Conservation (phyloP, 495 filamentous ascomycete genomes). For the Tuber magnatum region DNA sequence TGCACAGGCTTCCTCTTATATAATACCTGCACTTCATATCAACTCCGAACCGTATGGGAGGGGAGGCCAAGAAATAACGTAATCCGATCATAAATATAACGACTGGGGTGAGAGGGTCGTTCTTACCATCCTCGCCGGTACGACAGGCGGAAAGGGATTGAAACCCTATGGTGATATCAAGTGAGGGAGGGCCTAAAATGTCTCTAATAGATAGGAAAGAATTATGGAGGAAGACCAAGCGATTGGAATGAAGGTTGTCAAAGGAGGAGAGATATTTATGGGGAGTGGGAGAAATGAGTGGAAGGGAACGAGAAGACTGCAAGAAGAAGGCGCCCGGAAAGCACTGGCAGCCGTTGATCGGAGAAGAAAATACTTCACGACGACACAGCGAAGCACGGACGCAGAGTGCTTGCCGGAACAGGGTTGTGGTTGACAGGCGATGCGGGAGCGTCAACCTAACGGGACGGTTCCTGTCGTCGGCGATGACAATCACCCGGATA, state of each 20-base stretch:
- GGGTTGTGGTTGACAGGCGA: conserved; percentile 25
- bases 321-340: conserved; percentile 34
- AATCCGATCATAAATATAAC: not conserved
- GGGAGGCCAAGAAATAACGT: not conserved
- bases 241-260: not conserved
- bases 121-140: conserved; percentile 3
- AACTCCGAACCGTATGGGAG: not conserved
- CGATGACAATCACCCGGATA: conserved; percentile 38
- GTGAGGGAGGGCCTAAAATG: conserved; percentile 14
- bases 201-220: not conserved
- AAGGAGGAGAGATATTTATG: not conserved
- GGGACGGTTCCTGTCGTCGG: conserved; percentile 36
- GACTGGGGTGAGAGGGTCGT: not conserved
- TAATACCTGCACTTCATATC: conserved; percentile 57
- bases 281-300: conserved; percentile 8
- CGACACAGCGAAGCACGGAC: conserved; percentile 32
- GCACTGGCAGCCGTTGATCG: not conserved
- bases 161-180: conserved; percentile 25
- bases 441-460: conserved; percentile 33
- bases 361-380: conserved; percentile 35
- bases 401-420: conserved; percentile 21
- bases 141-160: not conserved
- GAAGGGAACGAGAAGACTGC: conserved; percentile 13
- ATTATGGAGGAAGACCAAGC: not conserved
- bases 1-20: conserved; percentile 95